Conservation (phyloP, 1,284 basidiomycete species). For the Ustilago hordei region DNA sequence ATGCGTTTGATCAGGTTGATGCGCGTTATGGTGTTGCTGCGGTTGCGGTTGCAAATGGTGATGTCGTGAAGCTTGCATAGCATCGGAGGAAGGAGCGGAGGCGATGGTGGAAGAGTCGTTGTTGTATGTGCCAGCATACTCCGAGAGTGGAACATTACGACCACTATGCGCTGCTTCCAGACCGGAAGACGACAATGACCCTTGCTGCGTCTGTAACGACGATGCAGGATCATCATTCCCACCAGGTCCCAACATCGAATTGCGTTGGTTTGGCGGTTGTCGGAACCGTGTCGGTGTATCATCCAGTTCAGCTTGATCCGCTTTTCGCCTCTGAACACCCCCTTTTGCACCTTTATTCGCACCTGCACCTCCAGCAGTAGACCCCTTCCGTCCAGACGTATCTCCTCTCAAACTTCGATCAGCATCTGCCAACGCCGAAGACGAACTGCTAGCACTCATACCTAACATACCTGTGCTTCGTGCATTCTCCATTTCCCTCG, state of each 20-base stretch:
- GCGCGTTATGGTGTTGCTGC: conserved; percentile 42
- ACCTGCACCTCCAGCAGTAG: conserved; percentile 5
- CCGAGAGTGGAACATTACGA: conserved; percentile 27
- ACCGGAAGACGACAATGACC: conserved; percentile 33
- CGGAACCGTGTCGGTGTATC: conserved; percentile 48
- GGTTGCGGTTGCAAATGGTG: conserved; percentile 32
- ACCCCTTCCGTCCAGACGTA: conserved; percentile 24
- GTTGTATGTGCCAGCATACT: conserved; percentile 37
- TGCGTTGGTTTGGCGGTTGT: conserved; percentile 35
- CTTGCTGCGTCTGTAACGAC: conserved; percentile 41
- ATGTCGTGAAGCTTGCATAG: conserved; percentile 39
- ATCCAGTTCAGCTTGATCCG: conserved; percentile 47
- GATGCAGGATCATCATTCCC: conserved; percentile 27
- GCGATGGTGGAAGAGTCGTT: conserved; percentile 43
- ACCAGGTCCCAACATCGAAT: conserved; percentile 29
- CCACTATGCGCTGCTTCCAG: conserved; percentile 43
- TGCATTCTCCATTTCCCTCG: conserved; percentile 20
- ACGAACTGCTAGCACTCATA: conserved; percentile 33
- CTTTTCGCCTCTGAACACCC: conserved; percentile 32
- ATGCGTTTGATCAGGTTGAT: conserved; percentile 39
- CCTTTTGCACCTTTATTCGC: conserved; percentile 24
- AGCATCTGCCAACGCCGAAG: conserved; percentile 36
- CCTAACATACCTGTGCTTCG: conserved; percentile 34
- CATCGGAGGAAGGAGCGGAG: conserved; percentile 27
- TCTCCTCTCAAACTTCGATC: conserved; percentile 33